Base-by-base conservation (phyloP, 192 early-diverging fungal genomes). In the Coemansia sp. region DNA sequence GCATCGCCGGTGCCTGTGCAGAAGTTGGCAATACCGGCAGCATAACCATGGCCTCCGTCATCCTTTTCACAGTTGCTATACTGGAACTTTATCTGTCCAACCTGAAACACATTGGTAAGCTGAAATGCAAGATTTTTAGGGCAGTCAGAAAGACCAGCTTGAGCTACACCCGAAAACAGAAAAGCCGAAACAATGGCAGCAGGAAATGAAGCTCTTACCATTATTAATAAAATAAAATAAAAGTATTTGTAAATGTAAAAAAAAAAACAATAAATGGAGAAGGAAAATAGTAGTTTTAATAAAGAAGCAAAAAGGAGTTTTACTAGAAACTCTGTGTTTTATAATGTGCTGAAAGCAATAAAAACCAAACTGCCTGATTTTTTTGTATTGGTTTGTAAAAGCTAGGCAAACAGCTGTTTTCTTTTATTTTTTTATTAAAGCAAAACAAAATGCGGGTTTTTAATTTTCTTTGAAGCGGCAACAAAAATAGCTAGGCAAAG, bases 1-100 rank as follows among this genome's bases (percentile, higher is more conserved):
- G 73, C 73, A 33, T 83, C 80, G 42, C 57, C 63, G 20, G 73
- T 80, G 30, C 67, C 58, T 4, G 76, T 83, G n/a, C 56, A 60
- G 22, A 71, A 71, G 28, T 40, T 30, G 32, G 58, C 62, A 12
- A 71, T 48, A 10, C 69, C 69, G 2, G 69, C 45, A 5, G 56
- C 48, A 16, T 59, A 60, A 3, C 61, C 63, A 8, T 56, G 4
- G 34, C 69, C 63, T 6, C 42, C 25, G 4, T 34, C 16, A 30
- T 48, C 63, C 0, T 22, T 30, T 6, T 40, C 16, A 32, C 69
- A 71, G 52, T 65, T 56, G 11, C 55, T 32, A 20, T 60, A 60
- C 58, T 60, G 58, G 58, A 60, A 60, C 58, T 60, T 60, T 32
- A 60, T 60, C 17, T 38, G 16, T 5, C 58, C 58, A 45, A 60